Evolutionary conservation across 805 yeast genomes (phyloP), one percentile per base, ranked within the genome.

Genomic region (Kregervanrija pseudodelftensis): DNA sequence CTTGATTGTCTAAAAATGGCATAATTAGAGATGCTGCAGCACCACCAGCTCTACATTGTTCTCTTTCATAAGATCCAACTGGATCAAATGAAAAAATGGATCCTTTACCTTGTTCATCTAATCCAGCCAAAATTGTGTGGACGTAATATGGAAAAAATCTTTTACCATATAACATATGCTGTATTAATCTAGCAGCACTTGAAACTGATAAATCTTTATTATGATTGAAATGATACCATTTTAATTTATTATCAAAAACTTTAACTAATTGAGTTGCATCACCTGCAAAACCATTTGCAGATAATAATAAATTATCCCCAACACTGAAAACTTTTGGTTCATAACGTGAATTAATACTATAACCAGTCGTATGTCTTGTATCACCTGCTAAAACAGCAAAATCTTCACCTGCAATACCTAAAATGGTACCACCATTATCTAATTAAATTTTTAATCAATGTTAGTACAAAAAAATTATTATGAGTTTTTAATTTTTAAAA

Each of bases 1-100:
- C 99, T 71, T 93, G 99, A 65, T 90, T 91, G 66, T 93, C 99
- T 60, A 93, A 77, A 65, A 93, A 93, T 4, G 99, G 99, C 95
- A 90, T 89, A 54, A 93, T 89, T 67, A 93, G 76, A 51, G 89
- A 79, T 1, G 97, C 93, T 30, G 98, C 98, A 11, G 97, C 93
- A 37, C 99, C 99, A 52, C 95, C 97, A 2, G 98, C 98, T 60
- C 97, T 79, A 67, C 96, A 88, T 62, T 90, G 96, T 64, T 90
- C 97, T 58, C 96, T 80, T 68, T 93, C 98, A 63, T 93, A 93
- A 2, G 96, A 88, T 3, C 99, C 99, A 46, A 93, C 96, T 1
- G 98, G 98, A 63, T 93, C 99, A 64, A 87, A 93, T 11, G 98
- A 90, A 65, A 86, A 93, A 33, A 93, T 87, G 2, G 96, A 88